These are phyloP conservation scores for Aspergillus steynii DNA, from an alignment of 495 filamentous ascomycete species.

Conservation along the genomic window DNA sequence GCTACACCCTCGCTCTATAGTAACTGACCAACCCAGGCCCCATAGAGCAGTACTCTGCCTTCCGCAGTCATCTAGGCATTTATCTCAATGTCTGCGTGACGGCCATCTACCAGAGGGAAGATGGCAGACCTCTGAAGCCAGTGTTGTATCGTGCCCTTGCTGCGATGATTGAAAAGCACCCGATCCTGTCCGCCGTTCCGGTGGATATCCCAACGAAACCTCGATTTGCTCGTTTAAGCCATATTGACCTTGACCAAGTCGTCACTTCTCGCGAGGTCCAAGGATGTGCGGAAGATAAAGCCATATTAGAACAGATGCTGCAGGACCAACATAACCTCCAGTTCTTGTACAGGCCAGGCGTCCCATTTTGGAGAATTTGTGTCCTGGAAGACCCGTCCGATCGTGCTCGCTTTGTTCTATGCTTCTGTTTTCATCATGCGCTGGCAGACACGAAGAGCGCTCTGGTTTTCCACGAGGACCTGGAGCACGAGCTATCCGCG, in stretches of 20 bases:
- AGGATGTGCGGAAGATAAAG: background rate
- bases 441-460: constrained; percentile 10
- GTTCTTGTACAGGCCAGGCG: constrained; percentile 1
- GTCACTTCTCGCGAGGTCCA: background rate
- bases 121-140: constrained; percentile 4
- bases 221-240: constrained; percentile 6
- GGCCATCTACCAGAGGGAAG: constrained; percentile 3
- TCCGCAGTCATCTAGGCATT: constrained; percentile 11
- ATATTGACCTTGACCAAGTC: background rate
- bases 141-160: constrained; percentile 10
- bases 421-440: constrained; percentile 13
- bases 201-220: constrained; percentile 7
- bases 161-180: constrained; percentile 9
- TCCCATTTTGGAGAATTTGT: constrained; percentile 14
- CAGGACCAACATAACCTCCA: constrained; percentile 5
- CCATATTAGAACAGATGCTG: background rate
- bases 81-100: constrained; percentile 14
- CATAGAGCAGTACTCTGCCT: constrained; percentile 10
- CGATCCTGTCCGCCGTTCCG: constrained; percentile 12
- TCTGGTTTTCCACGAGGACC: constrained; percentile 9
- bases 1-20: background rate
- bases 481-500: constrained; percentile 5
- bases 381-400: constrained; percentile 4
- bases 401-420: background rate
- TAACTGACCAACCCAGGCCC: background rate